phyloP scores from a whole-genome alignment of 2,329 filamentous ascomycete genomes.

The Chaetomium globosum region DNA sequence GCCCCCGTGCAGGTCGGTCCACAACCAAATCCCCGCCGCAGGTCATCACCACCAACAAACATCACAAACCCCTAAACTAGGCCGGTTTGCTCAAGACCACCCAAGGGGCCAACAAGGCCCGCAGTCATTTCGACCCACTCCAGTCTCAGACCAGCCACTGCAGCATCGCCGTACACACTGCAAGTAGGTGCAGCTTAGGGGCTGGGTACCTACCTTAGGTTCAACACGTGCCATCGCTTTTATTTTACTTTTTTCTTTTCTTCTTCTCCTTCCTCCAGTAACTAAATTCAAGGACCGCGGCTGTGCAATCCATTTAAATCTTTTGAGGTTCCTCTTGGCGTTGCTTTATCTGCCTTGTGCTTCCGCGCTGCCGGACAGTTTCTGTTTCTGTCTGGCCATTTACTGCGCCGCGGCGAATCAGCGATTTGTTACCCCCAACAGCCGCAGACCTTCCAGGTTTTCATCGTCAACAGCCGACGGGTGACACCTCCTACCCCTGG shows the following conservation, averaged over 20 bases:
- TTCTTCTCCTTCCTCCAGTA: background rate
- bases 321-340: background rate
- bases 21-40: background rate
- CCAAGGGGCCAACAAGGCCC: background rate
- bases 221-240: background rate
- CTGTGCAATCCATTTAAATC: background rate
- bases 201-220: background rate
- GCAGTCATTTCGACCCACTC: conserved; percentile 2
- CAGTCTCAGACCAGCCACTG: background rate
- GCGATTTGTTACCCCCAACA: conserved; percentile 5
- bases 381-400: conserved; percentile 1
- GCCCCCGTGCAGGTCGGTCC: conserved; percentile 1
- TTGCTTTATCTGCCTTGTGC: background rate
- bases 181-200: background rate
- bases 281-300: background rate
- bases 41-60: background rate
- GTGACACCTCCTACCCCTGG: conserved; percentile 6
- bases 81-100: background rate
- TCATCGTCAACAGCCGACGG: conserved; percentile 3
- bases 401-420: conserved; percentile 16
- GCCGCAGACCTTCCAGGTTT: conserved; percentile 6
- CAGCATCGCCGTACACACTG: background rate
- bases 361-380: background rate
- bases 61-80: background rate
- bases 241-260: background rate